Evolutionary conservation across 2,329 filamentous ascomycete genomes (phyloP), one percentile per base, ranked within the genome.

Genomic region (Colletotrichum paranaense): DNA sequence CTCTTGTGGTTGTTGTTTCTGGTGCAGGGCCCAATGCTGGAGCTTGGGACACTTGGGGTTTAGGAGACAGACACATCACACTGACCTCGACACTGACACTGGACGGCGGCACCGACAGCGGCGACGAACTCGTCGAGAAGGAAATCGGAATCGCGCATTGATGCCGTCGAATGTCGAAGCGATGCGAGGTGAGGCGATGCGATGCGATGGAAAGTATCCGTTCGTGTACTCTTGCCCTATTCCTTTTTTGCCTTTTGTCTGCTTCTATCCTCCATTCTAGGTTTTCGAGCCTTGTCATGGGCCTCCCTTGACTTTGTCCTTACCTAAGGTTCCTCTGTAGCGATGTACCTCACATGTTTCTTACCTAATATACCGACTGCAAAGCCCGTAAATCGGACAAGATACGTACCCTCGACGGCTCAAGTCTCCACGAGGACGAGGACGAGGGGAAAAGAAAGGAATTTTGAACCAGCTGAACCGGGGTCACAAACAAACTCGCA

Each of bases 361-460:
- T 26, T 63, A 35, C 60, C 9, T 42, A 55, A 55, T 56, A 24
- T 22, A 56, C 49, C 49, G 49, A 56, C 62, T 65, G 62, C 62
- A 56, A 64, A n/a, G 22, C 62, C 62, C 62, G 62, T 64, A 64
- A 38, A 64, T 64, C 49, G 62, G 62, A 56, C 28, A 26, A n/a
- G 22, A n/a, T 55, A 64, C 49, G 62, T 64, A 64, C 62, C 62
- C 30, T 5, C 28, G 11, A 26, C 53, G 53, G 26, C 53, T 28
- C 55, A 19, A 52, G 11, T 26, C 26, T 28, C 28, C 55, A 35
- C 28, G 55, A 35, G 32, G 32, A 35, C 32, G 32, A 35, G 32
- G 32, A 12, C 32, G 32, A 58, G 19, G 56, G 55, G 26, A 53
- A 24, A 26, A 55, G 55, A 16, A 46, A 32, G 38, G 46, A 28